Percentiles rank a stretch among this genome's conserved stretches.
Conservation (phyloP, 2,329 filamentous ascomycete genomes). For the Sarocladium kiliense region DNA sequence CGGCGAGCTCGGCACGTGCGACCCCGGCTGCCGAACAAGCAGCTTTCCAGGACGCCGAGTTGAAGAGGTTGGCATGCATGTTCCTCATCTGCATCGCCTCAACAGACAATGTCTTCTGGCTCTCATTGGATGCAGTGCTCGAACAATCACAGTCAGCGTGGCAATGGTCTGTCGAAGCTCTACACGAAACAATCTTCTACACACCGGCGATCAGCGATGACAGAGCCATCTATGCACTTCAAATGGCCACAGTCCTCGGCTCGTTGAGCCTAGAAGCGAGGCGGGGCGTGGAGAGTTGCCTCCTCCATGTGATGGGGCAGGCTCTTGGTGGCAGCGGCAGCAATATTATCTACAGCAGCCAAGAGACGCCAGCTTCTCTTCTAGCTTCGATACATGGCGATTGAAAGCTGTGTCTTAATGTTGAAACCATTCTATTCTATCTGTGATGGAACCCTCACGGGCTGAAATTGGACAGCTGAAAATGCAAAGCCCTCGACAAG, state of each 20-base stretch:
- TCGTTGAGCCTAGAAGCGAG: slow-evolving; percentile 7
- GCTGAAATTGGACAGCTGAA: too few relatives aligned
- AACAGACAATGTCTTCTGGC: background rate
- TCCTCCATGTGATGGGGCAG: slow-evolving; percentile 6
- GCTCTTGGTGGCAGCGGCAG: background rate
- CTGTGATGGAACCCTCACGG: too few relatives aligned
- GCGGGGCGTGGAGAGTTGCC: slow-evolving; percentile 6
- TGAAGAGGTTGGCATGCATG: slow-evolving; percentile 5
- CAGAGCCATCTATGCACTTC: slow-evolving; percentile 1
- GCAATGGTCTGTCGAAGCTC: background rate
- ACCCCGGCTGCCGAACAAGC: background rate
- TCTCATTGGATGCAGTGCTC: background rate
- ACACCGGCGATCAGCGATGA: background rate
- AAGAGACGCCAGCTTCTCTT: background rate
- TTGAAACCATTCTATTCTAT: too few relatives aligned
- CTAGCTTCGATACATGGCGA: slow-evolving; percentile 11
- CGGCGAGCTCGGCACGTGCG: background rate
- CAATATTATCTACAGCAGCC: background rate
- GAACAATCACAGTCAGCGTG: background rate
- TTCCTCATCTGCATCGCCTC: slow-evolving; percentile 2
- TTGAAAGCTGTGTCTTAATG: slow-evolving; percentile 5
- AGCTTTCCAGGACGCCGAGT: background rate
- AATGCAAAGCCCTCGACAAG: too few relatives aligned
- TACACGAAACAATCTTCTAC: background rate
- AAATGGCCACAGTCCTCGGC: background rate